Evolutionary conservation across 768 basidiomycete genomes (phyloP).

Genomic region (Leccinum fibrillosum): DNA sequence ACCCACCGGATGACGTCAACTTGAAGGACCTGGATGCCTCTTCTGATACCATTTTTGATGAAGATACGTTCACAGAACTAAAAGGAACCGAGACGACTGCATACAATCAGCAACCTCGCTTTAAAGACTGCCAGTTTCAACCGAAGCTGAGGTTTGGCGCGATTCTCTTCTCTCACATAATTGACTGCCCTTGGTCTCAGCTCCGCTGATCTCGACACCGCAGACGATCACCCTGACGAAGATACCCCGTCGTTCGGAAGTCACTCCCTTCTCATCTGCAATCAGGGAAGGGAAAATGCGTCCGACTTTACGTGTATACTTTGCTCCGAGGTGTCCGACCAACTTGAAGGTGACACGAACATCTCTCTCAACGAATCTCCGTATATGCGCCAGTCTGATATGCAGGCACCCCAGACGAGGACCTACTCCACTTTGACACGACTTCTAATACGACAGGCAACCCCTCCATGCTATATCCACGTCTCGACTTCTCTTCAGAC

Average conservation of each 20-base stretch:
- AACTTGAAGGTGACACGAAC: constrained; percentile 20
- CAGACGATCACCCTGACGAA: background rate
- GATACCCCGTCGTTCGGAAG: background rate
- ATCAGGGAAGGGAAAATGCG: constrained; percentile 7
- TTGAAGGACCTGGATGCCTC: constrained; percentile 15
- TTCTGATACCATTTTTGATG: constrained; percentile 22
- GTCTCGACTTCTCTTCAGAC: constrained; percentile 14
- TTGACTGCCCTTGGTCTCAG: constrained; percentile 18
- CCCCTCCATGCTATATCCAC: background rate
- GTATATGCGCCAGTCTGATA: constrained; percentile 24
- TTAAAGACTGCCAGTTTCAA: background rate
- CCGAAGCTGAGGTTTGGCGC: constrained; percentile 16
- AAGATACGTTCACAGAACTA: background rate
- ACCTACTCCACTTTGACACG: background rate
- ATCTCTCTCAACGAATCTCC: constrained; percentile 1
- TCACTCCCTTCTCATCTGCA: constrained; percentile 11
- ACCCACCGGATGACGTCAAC: constrained; percentile 5
- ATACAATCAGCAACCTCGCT: constrained; percentile 10
- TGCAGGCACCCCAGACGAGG: constrained; percentile 8
- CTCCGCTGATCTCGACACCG: background rate
- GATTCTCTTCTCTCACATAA: background rate
- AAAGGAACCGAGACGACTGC: constrained; percentile 5
- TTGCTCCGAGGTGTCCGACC: constrained; percentile 10
- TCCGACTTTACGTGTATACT: constrained; percentile 21
- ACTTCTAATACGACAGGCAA: background rate